These are phyloP conservation scores for Mallotus repandus DNA, from an alignment of 441 rosid species.

Conservation along the genomic window DNA sequence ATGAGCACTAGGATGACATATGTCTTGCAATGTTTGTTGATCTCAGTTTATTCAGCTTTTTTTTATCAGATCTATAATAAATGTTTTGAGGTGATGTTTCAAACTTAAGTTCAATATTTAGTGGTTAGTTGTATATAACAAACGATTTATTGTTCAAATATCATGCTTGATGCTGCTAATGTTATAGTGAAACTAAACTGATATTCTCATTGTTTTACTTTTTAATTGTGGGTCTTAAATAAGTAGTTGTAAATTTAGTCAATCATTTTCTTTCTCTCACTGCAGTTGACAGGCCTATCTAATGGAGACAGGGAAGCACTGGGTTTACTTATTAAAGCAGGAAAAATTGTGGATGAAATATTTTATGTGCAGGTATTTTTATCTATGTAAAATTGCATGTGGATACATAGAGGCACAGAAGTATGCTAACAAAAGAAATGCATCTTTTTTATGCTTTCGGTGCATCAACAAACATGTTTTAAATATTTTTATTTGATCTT, in stretches of 20 bases:
- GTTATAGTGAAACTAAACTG: not conserved
- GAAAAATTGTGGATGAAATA: slow-evolving; percentile 73
- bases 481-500: not conserved
- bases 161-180: slow-evolving; percentile 8
- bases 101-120: not conserved
- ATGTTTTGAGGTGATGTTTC: not conserved
- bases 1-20: not conserved
- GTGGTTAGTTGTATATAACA: not conserved
- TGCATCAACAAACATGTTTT: not conserved
- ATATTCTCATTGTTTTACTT: not conserved
- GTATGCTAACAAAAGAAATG: not conserved
- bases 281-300: slow-evolving; percentile 75
- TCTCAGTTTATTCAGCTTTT: not conserved
- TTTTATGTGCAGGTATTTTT: slow-evolving; percentile 69
- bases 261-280: slow-evolving; percentile 15
- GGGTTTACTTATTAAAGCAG: slow-evolving; percentile 71
- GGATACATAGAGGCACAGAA: not conserved
- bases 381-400: not conserved
- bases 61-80: not conserved
- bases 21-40: not conserved
- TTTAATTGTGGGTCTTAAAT: not conserved
- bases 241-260: not conserved
- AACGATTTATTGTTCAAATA: not conserved
- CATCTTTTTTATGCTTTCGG: slow-evolving; percentile 5
- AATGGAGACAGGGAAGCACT: slow-evolving; percentile 68